A percentile compares a stretch with the other conserved stretches of the same genome.
These are phyloP conservation scores for Parmales sp. DNA, from an alignment of 108 stramenopile species.

Conservation along the genomic window DNA sequence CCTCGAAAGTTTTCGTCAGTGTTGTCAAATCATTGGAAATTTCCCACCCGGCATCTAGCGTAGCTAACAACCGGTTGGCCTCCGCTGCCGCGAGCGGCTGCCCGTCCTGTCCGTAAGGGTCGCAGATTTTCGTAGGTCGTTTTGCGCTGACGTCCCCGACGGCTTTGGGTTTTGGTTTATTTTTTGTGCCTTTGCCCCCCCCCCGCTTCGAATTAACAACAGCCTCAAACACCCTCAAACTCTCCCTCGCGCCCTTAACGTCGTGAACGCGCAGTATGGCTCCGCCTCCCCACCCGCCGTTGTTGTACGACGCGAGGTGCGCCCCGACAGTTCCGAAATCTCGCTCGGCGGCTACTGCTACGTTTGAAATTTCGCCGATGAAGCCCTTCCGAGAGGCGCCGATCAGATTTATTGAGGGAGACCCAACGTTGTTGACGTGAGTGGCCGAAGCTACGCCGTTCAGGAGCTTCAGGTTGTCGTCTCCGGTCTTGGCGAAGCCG, in stretches of 20 bases:
- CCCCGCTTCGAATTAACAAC: slow-evolving; percentile 17
- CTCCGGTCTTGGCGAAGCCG: slow-evolving; percentile 83
- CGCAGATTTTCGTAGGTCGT: background rate
- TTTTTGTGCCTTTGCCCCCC: background rate
- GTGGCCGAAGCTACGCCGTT: too few relatives aligned
- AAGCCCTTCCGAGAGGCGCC: slow-evolving; percentile 92
- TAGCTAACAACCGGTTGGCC: background rate
- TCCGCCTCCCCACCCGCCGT: slow-evolving; percentile 25
- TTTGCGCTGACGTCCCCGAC: background rate
- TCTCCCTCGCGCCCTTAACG: slow-evolving; percentile 62
- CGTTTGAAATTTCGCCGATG: slow-evolving; percentile 58
- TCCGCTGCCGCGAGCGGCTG: background rate
- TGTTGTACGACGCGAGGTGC: slow-evolving; percentile 40
- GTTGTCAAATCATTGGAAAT: background rate
- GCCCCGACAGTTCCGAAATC: slow-evolving; percentile 80
- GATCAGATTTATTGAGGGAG: slow-evolving; percentile 72
- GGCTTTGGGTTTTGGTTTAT: background rate
- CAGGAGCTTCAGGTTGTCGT: slow-evolving; percentile 65
- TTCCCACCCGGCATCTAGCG: background rate
- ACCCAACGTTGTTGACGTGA: too few relatives aligned
- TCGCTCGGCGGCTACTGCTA: slow-evolving; percentile 46
- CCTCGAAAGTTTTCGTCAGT: background rate
- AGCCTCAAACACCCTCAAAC: slow-evolving; percentile 60
- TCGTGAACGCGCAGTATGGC: slow-evolving; percentile 86
- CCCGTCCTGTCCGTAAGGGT: background rate